Evolutionary conservation across 805 yeast genomes (phyloP), one percentile per base, ranked within the genome.

Genomic region (Geotrichum ghanense): DNA sequence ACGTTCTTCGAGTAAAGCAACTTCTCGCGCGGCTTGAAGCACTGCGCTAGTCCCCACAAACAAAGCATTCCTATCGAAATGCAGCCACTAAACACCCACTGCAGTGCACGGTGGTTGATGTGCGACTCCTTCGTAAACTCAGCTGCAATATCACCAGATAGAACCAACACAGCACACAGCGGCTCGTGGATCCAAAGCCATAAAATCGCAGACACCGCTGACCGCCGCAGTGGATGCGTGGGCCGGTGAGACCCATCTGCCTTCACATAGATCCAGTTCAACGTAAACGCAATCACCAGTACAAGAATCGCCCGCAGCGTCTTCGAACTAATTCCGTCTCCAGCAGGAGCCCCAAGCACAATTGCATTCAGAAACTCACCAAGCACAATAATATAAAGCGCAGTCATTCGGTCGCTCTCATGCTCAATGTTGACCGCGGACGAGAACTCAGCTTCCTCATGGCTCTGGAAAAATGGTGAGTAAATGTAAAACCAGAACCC

Each of bases 361-460:
- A 75, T 63, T 37, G 70, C 72, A 54, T 72, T 76, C 12, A 78
- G 60, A 51, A 76, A 79, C 51, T 79, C 84, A 27, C 85, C 85
- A 51, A 79, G 68, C 3, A 82, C 83, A 59, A 80, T 78, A 52
- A 78, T 71, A 46, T 68, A 78, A 55, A 79, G 79, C 0, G 79
- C 75, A 2, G 73, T 69, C 53, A 67, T 69, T 47, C 85, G 59
- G 55, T 80, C 85, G 22, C 76, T 80, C 56, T 78, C 83, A 55
- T 79, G 84, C 52, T 78, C 83, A 47, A 80, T 75, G 55, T 77
- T 78, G 50, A 78, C 57, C 1, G 84, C 84, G 0, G 85, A 76
- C 9, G 81, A 70, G 47, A 68, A 70, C 12, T 65, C 67, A 45
- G 73, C 56, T 9, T 66, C 60, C 50, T 78, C 47, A 17, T 59